Base-by-base conservation (phyloP, 768 basidiomycete genomes). In the Clitopilus passeckerianus region DNA sequence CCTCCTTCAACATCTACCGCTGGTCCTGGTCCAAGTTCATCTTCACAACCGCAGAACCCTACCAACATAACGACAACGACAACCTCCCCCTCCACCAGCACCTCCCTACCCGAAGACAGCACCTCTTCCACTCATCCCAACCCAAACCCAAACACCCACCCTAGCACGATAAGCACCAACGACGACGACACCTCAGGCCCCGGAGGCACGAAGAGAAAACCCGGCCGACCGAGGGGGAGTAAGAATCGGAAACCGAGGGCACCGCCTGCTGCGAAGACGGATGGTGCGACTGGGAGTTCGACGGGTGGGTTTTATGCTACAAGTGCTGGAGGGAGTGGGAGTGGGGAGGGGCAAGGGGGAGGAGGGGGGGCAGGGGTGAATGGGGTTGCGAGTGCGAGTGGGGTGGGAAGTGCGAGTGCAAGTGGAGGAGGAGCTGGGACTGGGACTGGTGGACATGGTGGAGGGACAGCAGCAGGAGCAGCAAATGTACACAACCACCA, bases 221-320 rank as follows among this genome's bases (percentile, higher is more conserved):
- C 90, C 23, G 90, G 90, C 63, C 84, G 90, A 61, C 90, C 90
- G 34, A 79, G 87, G 61, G 90, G 90, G 24, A 91, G 90, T 14
- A 90, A 91, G 70, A 91, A 89, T 65, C 80, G 86, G 63, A 87
- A 77, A 66, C 72, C 76, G 52, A 75, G 77, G 50, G 53, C 63
- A 53, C n/a, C 46, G 10, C 16, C 46, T 10, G 18, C 46, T 18
- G 18, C 46, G 10, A 50, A 50, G 18, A 50, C 46, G 10, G 46
- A 50, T 18, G 46, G 46, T 7, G n/a, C 46, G 16, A 50, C 46
- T 18, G 46, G 46, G 10, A 20, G 15, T 23, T n/a, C 46, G 10
- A 50, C 46, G 16, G 46, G 46, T 16, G 46, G 46, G 46, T 50
- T 50, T 18, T 50, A 50, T 18, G 20, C 46, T 7, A n/a, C 46